Percentiles rank a stretch among this genome's conserved stretches.
Evolutionary conservation across 2,329 filamentous ascomycete species (phyloP).

Genomic region (Cladosporium cucumerinum): DNA sequence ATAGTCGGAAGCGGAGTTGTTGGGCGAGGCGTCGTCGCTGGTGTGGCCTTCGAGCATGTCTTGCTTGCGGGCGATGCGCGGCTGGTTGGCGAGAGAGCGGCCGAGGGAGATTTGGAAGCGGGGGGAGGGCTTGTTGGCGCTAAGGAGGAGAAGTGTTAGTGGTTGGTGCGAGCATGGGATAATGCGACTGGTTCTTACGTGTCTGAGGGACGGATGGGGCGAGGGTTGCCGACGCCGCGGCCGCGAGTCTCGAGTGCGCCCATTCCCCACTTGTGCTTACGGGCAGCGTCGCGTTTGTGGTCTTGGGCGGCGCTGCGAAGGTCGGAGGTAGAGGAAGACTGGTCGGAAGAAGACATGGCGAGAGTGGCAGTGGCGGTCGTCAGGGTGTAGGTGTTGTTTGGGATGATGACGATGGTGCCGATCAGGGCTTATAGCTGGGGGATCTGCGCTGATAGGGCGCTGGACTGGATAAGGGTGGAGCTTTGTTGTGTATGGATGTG

Average conservation of each 20-base stretch:
- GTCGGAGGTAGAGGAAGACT: slow-evolving; percentile 49
- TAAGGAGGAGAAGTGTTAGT: slow-evolving; percentile 14
- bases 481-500: background rate
- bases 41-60: slow-evolving; percentile 40
- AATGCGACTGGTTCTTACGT: slow-evolving; percentile 26
- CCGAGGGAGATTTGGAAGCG: slow-evolving; percentile 17
- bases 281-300: slow-evolving; percentile 49
- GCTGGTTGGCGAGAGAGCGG: slow-evolving; percentile 7
- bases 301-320: slow-evolving; percentile 54
- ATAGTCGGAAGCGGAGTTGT: slow-evolving; percentile 41
- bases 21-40: slow-evolving; percentile 40
- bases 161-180: background rate
- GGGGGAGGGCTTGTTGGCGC: slow-evolving; percentile 29
- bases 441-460: slow-evolving; percentile 7
- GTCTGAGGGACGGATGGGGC: slow-evolving; percentile 33
- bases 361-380: background rate
- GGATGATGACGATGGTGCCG: slow-evolving; percentile 4
- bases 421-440: background rate
- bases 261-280: slow-evolving; percentile 51
- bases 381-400: slow-evolving; percentile 2
- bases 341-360: slow-evolving; percentile 43
- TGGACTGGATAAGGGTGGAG: background rate
- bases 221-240: slow-evolving; percentile 31
- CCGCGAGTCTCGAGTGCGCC: slow-evolving; percentile 35
- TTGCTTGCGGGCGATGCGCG: slow-evolving; percentile 37